Evolutionary conservation across 1,284 basidiomycete species (phyloP), one percentile per base, ranked within the genome.

Genomic region (Ustilago xerochloae): DNA sequence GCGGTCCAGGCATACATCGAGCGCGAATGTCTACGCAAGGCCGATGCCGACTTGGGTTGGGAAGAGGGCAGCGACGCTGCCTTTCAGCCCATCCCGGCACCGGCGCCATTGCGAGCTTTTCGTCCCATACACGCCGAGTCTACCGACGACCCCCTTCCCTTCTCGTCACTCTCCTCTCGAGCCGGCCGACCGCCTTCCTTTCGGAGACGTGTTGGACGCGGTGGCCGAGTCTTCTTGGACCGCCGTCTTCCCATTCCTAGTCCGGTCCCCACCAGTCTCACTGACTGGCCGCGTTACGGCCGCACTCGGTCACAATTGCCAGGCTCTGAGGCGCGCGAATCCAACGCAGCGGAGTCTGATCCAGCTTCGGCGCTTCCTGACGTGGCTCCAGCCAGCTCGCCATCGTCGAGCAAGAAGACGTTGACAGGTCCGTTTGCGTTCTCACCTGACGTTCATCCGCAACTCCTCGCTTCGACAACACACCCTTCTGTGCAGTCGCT

Each of bases 1-100:
- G 73, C 79, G 10, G 78, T 84, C 1, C 81, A 84, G 52, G 67
- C 76, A 7, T 84, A 79, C 53, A 80, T 84, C 69, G 82, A 84
- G 54, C 75, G 79, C 36, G 82, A 84, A 59, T 78, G 75, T 41
- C 28, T 67, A 18, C 63, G 71, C 41, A 81, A 78, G 50, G 64
- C 73, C 41, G 79, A 81, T 35, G 61, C 75, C 24, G 81, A 83
- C 46, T 63, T 79, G 3, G 81, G 81, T 10, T 78, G 78, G 75
- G 82, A 84, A 60, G 82, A 84, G 32, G 73, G 74, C 16, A 84
- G 69, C 56, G 82, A 84, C 47, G 57, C 77, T 6, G 77, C 79
- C n/a, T 82, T 79, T 39, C 81, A 83, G 51, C 80, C 81, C 1
- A 61, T 74, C 3, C 66, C 78, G 2, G 75, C 75, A 12, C 79